Base-by-base conservation (phyloP, 169 alveolate species). In the Cryptosporidium tyzzeri region DNA sequence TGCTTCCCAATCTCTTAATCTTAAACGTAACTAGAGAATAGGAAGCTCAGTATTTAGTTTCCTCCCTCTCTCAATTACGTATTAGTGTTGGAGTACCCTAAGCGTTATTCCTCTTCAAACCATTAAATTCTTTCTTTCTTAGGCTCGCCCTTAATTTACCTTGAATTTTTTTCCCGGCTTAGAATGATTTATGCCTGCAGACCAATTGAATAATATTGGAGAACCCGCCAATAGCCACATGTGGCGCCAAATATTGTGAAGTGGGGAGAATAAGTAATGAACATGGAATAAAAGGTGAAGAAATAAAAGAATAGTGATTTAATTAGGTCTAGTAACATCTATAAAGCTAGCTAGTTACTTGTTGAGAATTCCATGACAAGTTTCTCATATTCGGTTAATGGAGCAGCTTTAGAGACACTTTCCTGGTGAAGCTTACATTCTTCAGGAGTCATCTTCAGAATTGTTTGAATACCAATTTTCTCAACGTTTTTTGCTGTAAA, bases 391-490 rank as follows among this genome's bases (percentile, higher is more conserved):
- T 59, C 65, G 7, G 75, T 62, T 10, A n/a, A 1, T 6, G 71
- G 55, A 3, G 18, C 45, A 39, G 62, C 75, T 21, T 62, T 65
- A 21, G 61, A 18, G 7, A 62, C 55, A 18, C 0, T 62, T 62
- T 80, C 75, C 55, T 80, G 69, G 31, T 62, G 75, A 26, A 33
- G 80, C 18, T 37, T 41, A 45, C 75, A 80, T 29, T 80, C 75
- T n/a, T 80, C 75, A 3, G 75, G 51, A n/a, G 39, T 48, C 62
- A 80, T 62, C 48, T 62, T 65, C 39, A 80, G 55, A 18, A 80
- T 59, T 80, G 67, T 23, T 26, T 80, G 69, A 18, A 80, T 26
- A 50, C 62, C 89, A 29, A 80, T 80, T 37, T 59, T 80, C 21
- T 80, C 75, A 1, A 80, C 65, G 10, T 14, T 65, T 26, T 59